Base-by-base conservation (phyloP, 345 rosid genomes). In the Camelina neglecta region DNA sequence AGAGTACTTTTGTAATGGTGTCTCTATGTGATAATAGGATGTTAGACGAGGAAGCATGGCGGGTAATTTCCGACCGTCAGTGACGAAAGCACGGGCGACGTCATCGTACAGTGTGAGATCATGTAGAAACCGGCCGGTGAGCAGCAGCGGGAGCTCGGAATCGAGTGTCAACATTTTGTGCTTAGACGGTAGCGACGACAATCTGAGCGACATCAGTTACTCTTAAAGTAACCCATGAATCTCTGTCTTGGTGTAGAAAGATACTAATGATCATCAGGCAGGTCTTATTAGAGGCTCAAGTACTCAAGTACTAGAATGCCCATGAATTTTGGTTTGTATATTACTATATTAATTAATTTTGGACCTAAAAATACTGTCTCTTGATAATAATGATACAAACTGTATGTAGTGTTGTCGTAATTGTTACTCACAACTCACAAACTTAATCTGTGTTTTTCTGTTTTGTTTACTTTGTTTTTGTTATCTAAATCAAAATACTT, bases 81-180 rank as follows among this genome's bases (percentile, higher is more conserved):
- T 83, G 80, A 84, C 91, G 49, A 86, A 83, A 74, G 78, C 85
- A 42, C 90, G 90, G 2, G 86, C 85, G 48, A 81, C 90, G 16
- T 89, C 94, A 0, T 79, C 86, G 83, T 85, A 86, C 77, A 93
- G 92, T 61, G 85, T 83, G 80, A 85, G 89, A 80, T 79, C 91
- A 36, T 11, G 83, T 33, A 76, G 83, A 81, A 89, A 86, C 77
- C 80, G 82, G 67, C 83, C 91, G 2, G 42, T 72, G 49, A 86
- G 89, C 78, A 90, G 95, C 63, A 89, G 84, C 41, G 83, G 85
- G 15, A 86, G 93, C 83, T 93, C 97, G 0, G 92, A 93, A 76
- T 73, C 85, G 2, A 90, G 97, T 73, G 85, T 88, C 57, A 90
- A 85, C 84, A 72, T 81, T 39, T 67, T 86, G 63, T 77, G 73